These are phyloP conservation scores for Colletotrichum sojae DNA, from an alignment of 2,329 filamentous ascomycete species.

Conservation along the genomic window DNA sequence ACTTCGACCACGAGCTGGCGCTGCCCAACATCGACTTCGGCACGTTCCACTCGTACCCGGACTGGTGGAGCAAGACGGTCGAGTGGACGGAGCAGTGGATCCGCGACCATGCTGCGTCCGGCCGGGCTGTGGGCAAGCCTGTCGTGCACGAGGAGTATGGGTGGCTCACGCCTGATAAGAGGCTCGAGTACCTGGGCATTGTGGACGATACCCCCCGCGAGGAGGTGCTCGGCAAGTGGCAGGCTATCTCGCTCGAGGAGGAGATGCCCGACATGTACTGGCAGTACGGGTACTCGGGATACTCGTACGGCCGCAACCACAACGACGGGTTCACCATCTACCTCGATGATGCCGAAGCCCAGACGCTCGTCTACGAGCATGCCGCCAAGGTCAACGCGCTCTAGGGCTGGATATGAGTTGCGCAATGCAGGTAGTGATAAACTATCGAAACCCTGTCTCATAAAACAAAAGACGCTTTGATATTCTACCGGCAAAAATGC, in stretches of 20 bases:
- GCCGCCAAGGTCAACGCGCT: slow-evolving; percentile 55
- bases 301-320: slow-evolving; percentile 67
- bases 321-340: slow-evolving; percentile 71
- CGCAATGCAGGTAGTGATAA: too few relatives aligned
- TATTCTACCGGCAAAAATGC: background rate
- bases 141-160: slow-evolving; percentile 70
- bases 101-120: slow-evolving; percentile 64
- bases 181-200: slow-evolving; percentile 60
- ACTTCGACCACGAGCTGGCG: slow-evolving; percentile 66
- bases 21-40: slow-evolving; percentile 67
- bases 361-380: slow-evolving; percentile 60
- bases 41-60: slow-evolving; percentile 69
- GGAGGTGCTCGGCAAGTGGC: slow-evolving; percentile 64
- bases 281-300: slow-evolving; percentile 67
- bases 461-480: background rate
- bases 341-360: slow-evolving; percentile 63
- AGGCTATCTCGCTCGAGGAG: slow-evolving; percentile 61
- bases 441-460: too few relatives aligned
- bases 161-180: slow-evolving; percentile 65
- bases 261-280: slow-evolving; percentile 69
- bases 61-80: slow-evolving; percentile 68
- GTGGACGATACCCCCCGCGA: slow-evolving; percentile 59
- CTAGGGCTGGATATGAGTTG: background rate
- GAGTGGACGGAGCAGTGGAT: slow-evolving; percentile 69
- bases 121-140: slow-evolving; percentile 61